These are phyloP conservation scores for Excoecaria cochinchinensis DNA, from an alignment of 345 rosid species.

Conservation along the genomic window DNA sequence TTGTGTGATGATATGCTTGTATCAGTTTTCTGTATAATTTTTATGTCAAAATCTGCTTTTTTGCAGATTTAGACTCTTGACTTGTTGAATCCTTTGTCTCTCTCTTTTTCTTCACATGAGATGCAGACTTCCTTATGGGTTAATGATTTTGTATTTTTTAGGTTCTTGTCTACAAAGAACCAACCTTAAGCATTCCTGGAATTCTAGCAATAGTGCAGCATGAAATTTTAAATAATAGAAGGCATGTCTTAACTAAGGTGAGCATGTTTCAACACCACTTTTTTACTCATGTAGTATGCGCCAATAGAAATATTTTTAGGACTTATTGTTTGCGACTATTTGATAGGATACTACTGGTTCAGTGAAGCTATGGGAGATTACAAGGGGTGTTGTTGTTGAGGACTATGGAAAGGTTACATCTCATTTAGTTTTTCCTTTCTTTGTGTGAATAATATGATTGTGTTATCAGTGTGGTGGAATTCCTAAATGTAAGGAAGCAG, in stretches of 20 bases:
- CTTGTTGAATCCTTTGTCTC: not conserved
- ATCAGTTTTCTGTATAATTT: not conserved
- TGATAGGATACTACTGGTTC: conserved; percentile 84
- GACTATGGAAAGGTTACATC: conserved; percentile 81
- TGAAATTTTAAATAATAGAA: conserved; percentile 91
- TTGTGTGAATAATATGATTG: not conserved
- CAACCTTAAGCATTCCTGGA: conserved; percentile 72
- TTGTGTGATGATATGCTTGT: not conserved
- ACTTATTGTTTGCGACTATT: conserved; percentile 23
- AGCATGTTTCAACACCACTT: conserved; percentile 14
- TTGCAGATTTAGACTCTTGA: not conserved
- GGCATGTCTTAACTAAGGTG: conserved; percentile 98
- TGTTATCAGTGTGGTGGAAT: not conserved
- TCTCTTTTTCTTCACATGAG: not conserved
- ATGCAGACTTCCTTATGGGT: not conserved
- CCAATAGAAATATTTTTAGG: conserved; percentile 6
- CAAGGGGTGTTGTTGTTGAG: conserved; percentile 76
- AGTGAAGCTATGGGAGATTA: conserved; percentile 96
- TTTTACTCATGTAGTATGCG: conserved; percentile 13
- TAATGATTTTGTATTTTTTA: conserved; percentile 29
- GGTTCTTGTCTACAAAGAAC: conserved; percentile 84
- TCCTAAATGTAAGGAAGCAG: not conserved
- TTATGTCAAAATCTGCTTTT: not conserved
- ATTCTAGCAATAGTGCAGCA: conserved; percentile 89
- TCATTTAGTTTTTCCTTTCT: not conserved